phyloP scores from a whole-genome alignment of 1,284 basidiomycete genomes.

The Hymenochaete sp. region DNA sequence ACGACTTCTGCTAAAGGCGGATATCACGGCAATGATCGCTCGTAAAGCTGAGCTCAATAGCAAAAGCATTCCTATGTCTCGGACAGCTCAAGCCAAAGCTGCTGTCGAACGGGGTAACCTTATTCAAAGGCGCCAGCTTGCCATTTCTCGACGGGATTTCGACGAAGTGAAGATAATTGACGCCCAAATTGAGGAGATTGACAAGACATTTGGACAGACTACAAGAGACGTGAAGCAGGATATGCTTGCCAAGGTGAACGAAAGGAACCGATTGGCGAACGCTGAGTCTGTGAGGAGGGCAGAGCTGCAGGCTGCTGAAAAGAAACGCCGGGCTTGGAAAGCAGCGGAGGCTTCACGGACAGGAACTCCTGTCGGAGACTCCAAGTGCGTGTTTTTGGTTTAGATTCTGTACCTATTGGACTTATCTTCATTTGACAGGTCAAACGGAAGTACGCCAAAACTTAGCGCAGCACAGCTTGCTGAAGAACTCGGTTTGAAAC shows the following conservation, averaged over 20 bases:
- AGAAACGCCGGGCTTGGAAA: constrained; percentile 52
- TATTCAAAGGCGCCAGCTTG: constrained; percentile 59
- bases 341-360: constrained; percentile 35
- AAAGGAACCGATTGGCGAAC: constrained; percentile 79
- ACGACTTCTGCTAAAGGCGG: constrained; percentile 33
- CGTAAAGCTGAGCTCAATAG: constrained; percentile 50
- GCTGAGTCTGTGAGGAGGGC: constrained; percentile 69
- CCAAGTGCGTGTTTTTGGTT: constrained; percentile 18
- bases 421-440: constrained; percentile 11
- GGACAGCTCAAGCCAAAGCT: constrained; percentile 31
- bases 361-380: constrained; percentile 35
- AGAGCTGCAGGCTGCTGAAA: constrained; percentile 58
- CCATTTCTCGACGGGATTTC: constrained; percentile 59
- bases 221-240: constrained; percentile 35
- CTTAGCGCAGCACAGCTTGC: constrained; percentile 21
- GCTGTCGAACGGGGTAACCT: constrained; percentile 57
- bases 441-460: constrained; percentile 19
- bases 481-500: constrained; percentile 23
- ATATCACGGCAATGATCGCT: constrained; percentile 65
- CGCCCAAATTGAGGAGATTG: constrained; percentile 48
- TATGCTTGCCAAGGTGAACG: constrained; percentile 72
- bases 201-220: constrained; percentile 28
- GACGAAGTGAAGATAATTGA: constrained; percentile 54
- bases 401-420: constrained; percentile 24
- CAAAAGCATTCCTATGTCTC: constrained; percentile 28